phyloP scores from a whole-genome alignment of 164 flowering plant genomes.

The Amborella trichopoda region DNA sequence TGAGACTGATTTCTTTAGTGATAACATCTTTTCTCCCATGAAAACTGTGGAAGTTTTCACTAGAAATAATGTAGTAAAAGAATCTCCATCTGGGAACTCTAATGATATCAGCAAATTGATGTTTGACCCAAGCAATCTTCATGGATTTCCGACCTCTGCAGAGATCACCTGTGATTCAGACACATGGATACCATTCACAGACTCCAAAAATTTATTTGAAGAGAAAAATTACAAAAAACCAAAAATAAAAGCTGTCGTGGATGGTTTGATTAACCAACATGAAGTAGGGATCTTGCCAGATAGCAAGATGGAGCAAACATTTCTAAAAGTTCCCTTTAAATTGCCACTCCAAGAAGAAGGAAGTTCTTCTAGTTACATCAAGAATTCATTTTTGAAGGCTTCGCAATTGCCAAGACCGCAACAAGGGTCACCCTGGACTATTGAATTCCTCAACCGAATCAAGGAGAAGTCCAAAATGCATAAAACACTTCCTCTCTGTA shows the following conservation, averaged over 20 bases:
- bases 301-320: slow-evolving; percentile 9
- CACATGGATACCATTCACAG: slow-evolving; percentile 16
- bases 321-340: slow-evolving; percentile 11
- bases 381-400: slow-evolving; percentile 45
- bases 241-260: slow-evolving; percentile 11
- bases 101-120: slow-evolving; percentile 23
- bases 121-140: slow-evolving; percentile 19
- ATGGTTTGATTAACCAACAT: slow-evolving; percentile 8
- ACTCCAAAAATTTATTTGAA: slow-evolving; percentile 12
- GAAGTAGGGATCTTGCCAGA: slow-evolving; percentile 19
- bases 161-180: slow-evolving; percentile 25
- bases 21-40: slow-evolving; percentile 17
- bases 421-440: slow-evolving; percentile 79
- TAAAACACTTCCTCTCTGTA: slow-evolving; percentile 32
- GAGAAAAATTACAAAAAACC: slow-evolving; percentile 6
- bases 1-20: slow-evolving; percentile 11
- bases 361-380: slow-evolving; percentile 11
- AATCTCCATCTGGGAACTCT: slow-evolving; percentile 14
- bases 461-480: slow-evolving; percentile 59
- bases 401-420: slow-evolving; percentile 28
- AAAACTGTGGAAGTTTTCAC: slow-evolving; percentile 11
- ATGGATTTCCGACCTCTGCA: slow-evolving; percentile 24
- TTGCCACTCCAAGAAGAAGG: slow-evolving; percentile 14
- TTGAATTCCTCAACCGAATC: slow-evolving; percentile 74
- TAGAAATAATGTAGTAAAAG: slow-evolving; percentile 17